Base-by-base conservation (phyloP, 192 early-diverging fungal genomes). In the Allomyces javanicus region DNA sequence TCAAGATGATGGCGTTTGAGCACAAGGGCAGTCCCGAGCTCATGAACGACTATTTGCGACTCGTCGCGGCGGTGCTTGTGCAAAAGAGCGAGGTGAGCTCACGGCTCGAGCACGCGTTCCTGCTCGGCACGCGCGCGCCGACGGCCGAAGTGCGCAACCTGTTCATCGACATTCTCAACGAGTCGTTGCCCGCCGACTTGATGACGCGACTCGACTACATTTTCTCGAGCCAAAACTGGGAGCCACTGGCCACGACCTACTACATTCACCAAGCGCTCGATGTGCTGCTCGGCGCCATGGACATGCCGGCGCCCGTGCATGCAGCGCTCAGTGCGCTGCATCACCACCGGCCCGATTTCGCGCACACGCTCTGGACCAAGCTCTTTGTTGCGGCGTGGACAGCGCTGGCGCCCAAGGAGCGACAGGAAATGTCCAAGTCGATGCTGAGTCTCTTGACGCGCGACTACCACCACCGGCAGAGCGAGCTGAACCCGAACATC, bases 251-350 rank as follows among this genome's bases (percentile, higher is more conserved):
- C 0, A 75, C 77, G 61, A 82, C 85, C 17, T 98, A 93, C 69
- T 99, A 94, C 93, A 76, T 97, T 33, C 86, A 89, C 65, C 95
- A 97, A 66, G 90, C 92, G 0, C 68, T 94, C 26, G 91, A 93
- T 67, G 72, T 99, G 17, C 69, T 99, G 11, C 68, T 97, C 64
- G 89, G 91, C 19, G 79, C 81, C 0, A 72, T 83, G 17, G 50
- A 58, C 17, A n/a, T n/a, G 1, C 17, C 50, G 50, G 17, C 50
- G 50, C 50, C 81, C 63, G 67, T 88, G 43, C 77, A 86, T 17
- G 63, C 65, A 3, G 78, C 85, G 7, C 69, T 88, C n/a, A 77
- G 79, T 61, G 78, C 85, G 25, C 77, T 91, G 21, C 79, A 87
- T 27, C 82, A 87, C 65, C 70, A 86, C 25, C 86, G 88, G 65